These are phyloP conservation scores for Geoglossum cookeanum DNA, from an alignment of 2,329 filamentous ascomycete genomes.

Conservation along the genomic window DNA sequence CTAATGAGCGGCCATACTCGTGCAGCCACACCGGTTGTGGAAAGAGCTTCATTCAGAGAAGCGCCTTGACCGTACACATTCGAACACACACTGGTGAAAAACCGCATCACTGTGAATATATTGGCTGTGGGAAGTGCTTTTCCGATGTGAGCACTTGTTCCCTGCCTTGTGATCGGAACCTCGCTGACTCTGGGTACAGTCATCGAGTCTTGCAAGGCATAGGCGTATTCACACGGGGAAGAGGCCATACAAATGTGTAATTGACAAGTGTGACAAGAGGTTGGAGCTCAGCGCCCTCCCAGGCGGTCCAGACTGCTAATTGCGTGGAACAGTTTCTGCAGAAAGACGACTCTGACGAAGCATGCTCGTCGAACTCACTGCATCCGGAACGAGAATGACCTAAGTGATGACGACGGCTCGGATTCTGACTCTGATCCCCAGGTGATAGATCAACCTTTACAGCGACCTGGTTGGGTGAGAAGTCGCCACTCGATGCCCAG, in stretches of 20 bases:
- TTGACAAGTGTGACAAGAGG: constrained; percentile 44
- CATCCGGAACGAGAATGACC: constrained; percentile 2
- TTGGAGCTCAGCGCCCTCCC: constrained; percentile 14
- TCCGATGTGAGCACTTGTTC: constrained; percentile 36
- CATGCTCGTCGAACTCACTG: constrained; percentile 3
- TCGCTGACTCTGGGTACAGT: constrained; percentile 22
- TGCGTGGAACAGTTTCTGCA: constrained; percentile 38
- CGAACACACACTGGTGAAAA: constrained; percentile 55
- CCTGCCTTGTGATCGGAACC: not conserved
- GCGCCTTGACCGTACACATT: constrained; percentile 50
- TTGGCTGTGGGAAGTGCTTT: constrained; percentile 48
- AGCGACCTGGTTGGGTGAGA: not conserved
- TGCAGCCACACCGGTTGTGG: constrained; percentile 41
- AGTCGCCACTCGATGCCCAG: not conserved
- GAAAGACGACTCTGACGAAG: constrained; percentile 35
- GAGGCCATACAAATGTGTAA: constrained; percentile 43
- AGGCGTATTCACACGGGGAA: constrained; percentile 47
- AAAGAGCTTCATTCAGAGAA: constrained; percentile 54
- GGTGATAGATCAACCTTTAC: not conserved
- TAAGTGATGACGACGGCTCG: constrained; percentile 3
- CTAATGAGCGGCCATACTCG: constrained; percentile 47
- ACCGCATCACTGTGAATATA: constrained; percentile 46
- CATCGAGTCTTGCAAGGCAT: constrained; percentile 45
- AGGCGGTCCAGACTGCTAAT: not conserved
- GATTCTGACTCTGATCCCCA: constrained; percentile 3